A percentile compares a stretch with the other conserved stretches of the same genome.
Evolutionary conservation across 495 filamentous ascomycete genomes (phyloP).

Genomic region (Annulohypoxylon bovei): DNA sequence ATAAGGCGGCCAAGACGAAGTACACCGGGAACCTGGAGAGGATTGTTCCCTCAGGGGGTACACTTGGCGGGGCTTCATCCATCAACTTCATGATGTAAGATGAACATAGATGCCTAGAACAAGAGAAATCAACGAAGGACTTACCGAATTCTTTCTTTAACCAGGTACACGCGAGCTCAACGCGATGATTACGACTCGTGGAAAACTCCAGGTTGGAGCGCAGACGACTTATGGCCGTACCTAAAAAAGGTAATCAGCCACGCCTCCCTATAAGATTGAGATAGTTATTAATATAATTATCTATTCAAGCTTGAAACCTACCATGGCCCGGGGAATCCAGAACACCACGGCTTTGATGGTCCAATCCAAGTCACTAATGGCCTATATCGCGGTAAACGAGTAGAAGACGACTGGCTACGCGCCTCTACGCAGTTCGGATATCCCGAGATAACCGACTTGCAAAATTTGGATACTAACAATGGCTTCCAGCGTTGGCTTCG

Average conservation of each 20-base stretch:
- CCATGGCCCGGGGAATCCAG: constrained; percentile 51
- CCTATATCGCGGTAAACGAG: constrained; percentile 38
- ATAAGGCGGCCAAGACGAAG: constrained; percentile 44
- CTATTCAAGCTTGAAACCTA: constrained; percentile 58
- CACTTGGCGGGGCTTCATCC: constrained; percentile 67
- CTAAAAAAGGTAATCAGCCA: constrained; percentile 59
- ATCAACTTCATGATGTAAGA: constrained; percentile 69
- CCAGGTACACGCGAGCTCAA: constrained; percentile 50
- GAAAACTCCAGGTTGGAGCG: constrained; percentile 62
- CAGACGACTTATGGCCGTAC: constrained; percentile 61
- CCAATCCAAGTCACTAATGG: constrained; percentile 62
- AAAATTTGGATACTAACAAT: constrained; percentile 52
- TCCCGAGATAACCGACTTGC: constrained; percentile 54
- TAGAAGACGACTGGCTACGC: constrained; percentile 55
- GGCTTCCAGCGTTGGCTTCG: constrained; percentile 49
- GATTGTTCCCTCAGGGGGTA: constrained; percentile 62
- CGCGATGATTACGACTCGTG: constrained; percentile 62
- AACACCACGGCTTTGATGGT: constrained; percentile 59
- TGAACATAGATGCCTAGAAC: not conserved
- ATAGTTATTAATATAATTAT: not conserved
- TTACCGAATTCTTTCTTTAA: not conserved
- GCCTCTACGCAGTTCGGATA: constrained; percentile 57
- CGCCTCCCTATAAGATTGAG: not conserved
- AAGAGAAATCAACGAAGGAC: not conserved
- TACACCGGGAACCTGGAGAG: constrained; percentile 58